Percentiles rank a stretch among this genome's conserved stretches.
Evolutionary conservation across 768 basidiomycete genomes (phyloP).

Genomic region (Termitomyces sp.): DNA sequence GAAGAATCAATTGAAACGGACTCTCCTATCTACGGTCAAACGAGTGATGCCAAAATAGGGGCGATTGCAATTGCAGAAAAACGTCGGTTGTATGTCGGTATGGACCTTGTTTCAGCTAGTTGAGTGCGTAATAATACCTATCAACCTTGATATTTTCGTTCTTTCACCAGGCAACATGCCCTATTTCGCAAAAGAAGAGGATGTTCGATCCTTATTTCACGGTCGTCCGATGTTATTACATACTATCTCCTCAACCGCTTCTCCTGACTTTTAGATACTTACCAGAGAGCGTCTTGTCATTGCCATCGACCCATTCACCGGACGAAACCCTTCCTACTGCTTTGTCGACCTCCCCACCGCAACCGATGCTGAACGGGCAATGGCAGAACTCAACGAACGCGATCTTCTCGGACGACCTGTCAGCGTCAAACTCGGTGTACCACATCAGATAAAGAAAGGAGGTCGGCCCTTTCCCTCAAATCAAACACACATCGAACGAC

Average conservation of each 20-base stretch:
- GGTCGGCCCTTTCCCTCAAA: neutral
- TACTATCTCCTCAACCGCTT: neutral
- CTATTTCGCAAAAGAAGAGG: neutral
- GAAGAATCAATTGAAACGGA: neutral
- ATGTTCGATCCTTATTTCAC: neutral
- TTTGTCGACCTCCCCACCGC: neutral
- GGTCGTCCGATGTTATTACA: neutral
- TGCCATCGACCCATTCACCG: slow-evolving; percentile 4
- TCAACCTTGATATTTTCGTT: neutral
- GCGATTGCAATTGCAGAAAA: neutral
- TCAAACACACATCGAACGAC: neutral
- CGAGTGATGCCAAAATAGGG: neutral
- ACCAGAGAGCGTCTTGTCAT: neutral
- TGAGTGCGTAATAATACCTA: neutral
- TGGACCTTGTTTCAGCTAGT: neutral
- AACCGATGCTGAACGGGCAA: neutral
- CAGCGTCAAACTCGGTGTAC: neutral
- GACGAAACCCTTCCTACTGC: slow-evolving; percentile 3
- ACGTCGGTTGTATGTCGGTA: neutral
- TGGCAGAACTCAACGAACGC: neutral
- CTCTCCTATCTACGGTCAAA: neutral
- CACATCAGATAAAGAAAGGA: neutral
- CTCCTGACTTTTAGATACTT: neutral
- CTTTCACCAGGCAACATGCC: neutral
- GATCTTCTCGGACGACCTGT: neutral